Evolutionary conservation across 1,139 yeast genomes (phyloP).

Genomic region (Candida mesenterica): DNA sequence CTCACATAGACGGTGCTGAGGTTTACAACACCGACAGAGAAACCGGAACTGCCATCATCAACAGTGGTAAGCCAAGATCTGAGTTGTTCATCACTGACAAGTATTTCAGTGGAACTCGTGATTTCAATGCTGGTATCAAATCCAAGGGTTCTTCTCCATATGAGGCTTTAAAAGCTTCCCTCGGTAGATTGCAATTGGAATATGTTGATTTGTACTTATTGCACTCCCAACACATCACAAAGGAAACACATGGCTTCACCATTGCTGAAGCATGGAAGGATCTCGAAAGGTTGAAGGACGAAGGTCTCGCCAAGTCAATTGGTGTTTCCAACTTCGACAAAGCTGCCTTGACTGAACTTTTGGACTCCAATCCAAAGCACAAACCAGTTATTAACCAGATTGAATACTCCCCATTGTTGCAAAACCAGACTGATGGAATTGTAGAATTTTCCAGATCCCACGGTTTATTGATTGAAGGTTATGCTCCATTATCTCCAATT

Average conservation of each 20-base stretch:
- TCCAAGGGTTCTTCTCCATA: constrained; percentile 20
- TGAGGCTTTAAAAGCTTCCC: constrained; percentile 26
- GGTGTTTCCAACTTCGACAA: constrained; percentile 67
- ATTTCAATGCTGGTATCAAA: constrained; percentile 24
- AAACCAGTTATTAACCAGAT: constrained; percentile 69
- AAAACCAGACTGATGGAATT: constrained; percentile 68
- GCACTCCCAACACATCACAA: constrained; percentile 41
- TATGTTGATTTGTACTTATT: constrained; percentile 52
- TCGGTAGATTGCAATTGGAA: constrained; percentile 34
- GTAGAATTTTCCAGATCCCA: constrained; percentile 51
- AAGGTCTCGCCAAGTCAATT: constrained; percentile 34
- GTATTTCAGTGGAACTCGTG: constrained; percentile 43
- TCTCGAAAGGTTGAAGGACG: constrained; percentile 40
- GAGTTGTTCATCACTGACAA: constrained; percentile 58
- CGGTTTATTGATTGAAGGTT: constrained; percentile 60
- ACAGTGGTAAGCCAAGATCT: constrained; percentile 31
- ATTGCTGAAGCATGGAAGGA: constrained; percentile 56
- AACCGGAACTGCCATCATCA: constrained; percentile 28
- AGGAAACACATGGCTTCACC: constrained; percentile 42
- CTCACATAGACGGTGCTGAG: constrained; percentile 41
- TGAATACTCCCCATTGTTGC: constrained; percentile 66
- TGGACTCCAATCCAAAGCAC: constrained; percentile 36
- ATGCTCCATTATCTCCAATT: constrained; percentile 62
- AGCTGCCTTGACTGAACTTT: constrained; percentile 48
- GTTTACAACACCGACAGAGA: constrained; percentile 33